These are phyloP conservation scores for Lactarius sanguifluus DNA, from an alignment of 768 basidiomycete species.

Conservation along the genomic window DNA sequence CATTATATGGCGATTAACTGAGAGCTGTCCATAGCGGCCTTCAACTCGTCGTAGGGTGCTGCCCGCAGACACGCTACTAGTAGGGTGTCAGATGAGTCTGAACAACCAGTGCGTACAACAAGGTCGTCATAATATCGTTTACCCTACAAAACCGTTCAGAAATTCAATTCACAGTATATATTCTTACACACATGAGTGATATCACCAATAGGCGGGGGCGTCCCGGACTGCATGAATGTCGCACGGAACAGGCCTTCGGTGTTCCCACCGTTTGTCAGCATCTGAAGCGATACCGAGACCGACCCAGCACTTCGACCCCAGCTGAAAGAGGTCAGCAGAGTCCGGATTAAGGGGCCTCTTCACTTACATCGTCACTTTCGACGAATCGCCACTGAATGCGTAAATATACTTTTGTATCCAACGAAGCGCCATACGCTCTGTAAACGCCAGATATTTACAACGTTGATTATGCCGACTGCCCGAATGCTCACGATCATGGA, in stretches of 20 bases:
- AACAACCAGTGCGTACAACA: constrained; percentile 42
- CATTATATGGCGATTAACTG: constrained; percentile 37
- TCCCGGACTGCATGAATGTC: constrained; percentile 47
- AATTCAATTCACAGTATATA: constrained; percentile 33
- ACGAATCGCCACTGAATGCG: constrained; percentile 62
- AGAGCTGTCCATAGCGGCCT: constrained; percentile 32
- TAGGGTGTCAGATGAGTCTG: constrained; percentile 40
- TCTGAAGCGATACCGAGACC: constrained; percentile 44
- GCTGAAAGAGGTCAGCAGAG: constrained; percentile 31
- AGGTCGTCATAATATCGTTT: constrained; percentile 45
- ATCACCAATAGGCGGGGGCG: constrained; percentile 36
- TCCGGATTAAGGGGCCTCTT: constrained; percentile 10
- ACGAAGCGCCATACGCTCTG: too few species aligned
- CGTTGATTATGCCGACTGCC: too few species aligned
- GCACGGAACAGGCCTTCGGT: constrained; percentile 41
- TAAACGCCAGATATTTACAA: too few species aligned
- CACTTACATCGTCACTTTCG: constrained; percentile 55
- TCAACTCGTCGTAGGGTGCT: constrained; percentile 36
- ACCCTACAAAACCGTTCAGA: constrained; percentile 13
- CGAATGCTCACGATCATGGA: too few species aligned
- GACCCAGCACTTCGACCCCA: constrained; percentile 57
- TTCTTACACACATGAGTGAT: constrained; percentile 32
- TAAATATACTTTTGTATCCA: constrained; percentile 41
- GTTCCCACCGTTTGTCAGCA: constrained; percentile 42
- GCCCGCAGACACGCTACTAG: constrained; percentile 43